These are phyloP conservation scores for Heterobasidion parviporum DNA, from an alignment of 1,284 basidiomycete species.

Conservation along the genomic window DNA sequence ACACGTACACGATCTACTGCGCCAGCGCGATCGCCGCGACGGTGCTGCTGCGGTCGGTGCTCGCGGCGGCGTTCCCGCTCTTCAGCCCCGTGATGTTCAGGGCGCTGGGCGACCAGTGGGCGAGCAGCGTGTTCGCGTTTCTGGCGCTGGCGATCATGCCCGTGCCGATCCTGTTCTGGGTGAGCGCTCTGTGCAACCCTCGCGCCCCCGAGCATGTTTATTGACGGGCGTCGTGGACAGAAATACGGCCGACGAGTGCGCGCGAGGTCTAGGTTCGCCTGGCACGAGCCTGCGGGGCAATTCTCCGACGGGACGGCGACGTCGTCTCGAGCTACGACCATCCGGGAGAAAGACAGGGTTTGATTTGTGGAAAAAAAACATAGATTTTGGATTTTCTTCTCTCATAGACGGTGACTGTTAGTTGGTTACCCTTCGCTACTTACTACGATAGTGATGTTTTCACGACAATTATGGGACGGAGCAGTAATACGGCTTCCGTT, in stretches of 20 bases:
- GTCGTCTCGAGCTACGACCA: background rate
- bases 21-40: slow-evolving; percentile 65
- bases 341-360: background rate
- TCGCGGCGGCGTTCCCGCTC: slow-evolving; percentile 59
- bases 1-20: slow-evolving; percentile 53
- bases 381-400: background rate
- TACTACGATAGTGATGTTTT: background rate
- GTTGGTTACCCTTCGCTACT: no score
- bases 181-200: slow-evolving; percentile 17
- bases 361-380: background rate
- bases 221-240: slow-evolving; percentile 19
- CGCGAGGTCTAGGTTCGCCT: slow-evolving; percentile 43
- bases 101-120: slow-evolving; percentile 58
- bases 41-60: slow-evolving; percentile 55
- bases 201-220: background rate
- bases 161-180: slow-evolving; percentile 39
- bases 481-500: background rate
- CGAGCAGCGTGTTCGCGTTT: slow-evolving; percentile 54
- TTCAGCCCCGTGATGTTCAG: slow-evolving; percentile 52
- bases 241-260: slow-evolving; percentile 53
- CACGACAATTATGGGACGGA: background rate
- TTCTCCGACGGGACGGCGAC: background rate
- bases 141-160: slow-evolving; percentile 49
- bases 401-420: no score
- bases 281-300: slow-evolving; percentile 21